phyloP scores from a whole-genome alignment of 306 rosid genomes.

The Neltuma alba region DNA sequence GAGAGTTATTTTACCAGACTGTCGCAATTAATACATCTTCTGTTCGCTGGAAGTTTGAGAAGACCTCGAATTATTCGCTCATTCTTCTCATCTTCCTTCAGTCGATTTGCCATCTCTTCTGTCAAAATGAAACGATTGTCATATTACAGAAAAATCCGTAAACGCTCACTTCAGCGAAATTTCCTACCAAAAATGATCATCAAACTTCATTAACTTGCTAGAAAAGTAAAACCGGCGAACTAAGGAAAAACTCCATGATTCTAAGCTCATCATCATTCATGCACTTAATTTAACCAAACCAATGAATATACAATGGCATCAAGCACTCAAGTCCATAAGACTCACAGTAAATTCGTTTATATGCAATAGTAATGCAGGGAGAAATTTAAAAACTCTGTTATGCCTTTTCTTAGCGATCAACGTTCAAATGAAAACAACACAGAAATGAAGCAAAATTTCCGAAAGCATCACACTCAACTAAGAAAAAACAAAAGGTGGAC shows the following conservation, averaged over 20 bases:
- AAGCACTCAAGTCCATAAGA: neutral
- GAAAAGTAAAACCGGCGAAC: conserved; percentile 21
- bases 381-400: neutral
- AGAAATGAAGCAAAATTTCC: conserved; percentile 41
- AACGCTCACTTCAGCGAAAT: conserved; percentile 16
- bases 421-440: conserved; percentile 25
- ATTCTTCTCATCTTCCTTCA: conserved; percentile 92
- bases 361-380: conserved; percentile 4
- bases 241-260: conserved; percentile 7
- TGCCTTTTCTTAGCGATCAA: conserved; percentile 31
- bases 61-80: conserved; percentile 91
- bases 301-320: neutral
- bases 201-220: conserved; percentile 23
- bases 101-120: conserved; percentile 75
- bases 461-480: conserved; percentile 28
- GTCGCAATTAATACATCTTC: conserved; percentile 90
- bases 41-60: conserved; percentile 78
- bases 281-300: neutral
- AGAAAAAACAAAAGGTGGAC: conserved; percentile 18
- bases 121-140: conserved; percentile 32
- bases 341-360: conserved; percentile 2
- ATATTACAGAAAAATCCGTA: conserved; percentile 23
- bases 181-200: neutral
- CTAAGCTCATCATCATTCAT: conserved; percentile 23
- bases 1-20: conserved; percentile 64